Base-by-base conservation (phyloP, 164 flowering plant species). In the Sextonia rubra region DNA sequence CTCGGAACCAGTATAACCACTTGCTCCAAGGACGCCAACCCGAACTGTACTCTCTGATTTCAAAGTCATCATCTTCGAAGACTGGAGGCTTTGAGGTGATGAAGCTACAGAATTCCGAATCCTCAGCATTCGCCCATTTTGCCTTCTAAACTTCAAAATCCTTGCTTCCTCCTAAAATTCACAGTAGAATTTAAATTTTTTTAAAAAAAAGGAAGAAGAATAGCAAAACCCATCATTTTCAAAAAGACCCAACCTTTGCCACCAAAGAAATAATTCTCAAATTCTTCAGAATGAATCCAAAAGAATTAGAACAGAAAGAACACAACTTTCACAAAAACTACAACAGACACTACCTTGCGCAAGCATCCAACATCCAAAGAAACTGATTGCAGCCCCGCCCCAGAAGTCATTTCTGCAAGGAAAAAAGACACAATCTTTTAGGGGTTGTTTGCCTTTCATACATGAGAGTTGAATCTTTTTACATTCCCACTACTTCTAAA, bases 1-100 rank as follows among this genome's bases (percentile, higher is more conserved):
- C 93, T 94, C 98, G 1, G 97, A 89, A 73, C 98, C 98, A 64
- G 98, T 94, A 80, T 94, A 94, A 58, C 98, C 98, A 82, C 98
- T 94, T 15, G 98, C 97, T 68, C 98, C 98, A 73, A 94, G 98
- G 70, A 94, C 93, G 24, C 93, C 98, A 78, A 94, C 79, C 1
- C 93, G 88, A 69, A 84, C 85, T 7, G 77, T 77, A 68, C 89
- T 85, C 30, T 83, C 81, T 4, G 79, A 71, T 56, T 81, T 82
- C 44, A 74, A 75, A 8, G 72, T 49, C 68, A 77, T 69, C 23
- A 29, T 18, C 66, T 79, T 76, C n/a, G 71, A 22, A 71, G 56
- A 32, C 64, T 77, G 83, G 75, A 81, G 67, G 55, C 69, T 80
- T 55, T 79, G 86, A 0, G 82, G 80, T 44, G 80, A 64, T 0